Evolutionary conservation across 305 asterid species (phyloP).

Genomic region (Rubia balearica): DNA sequence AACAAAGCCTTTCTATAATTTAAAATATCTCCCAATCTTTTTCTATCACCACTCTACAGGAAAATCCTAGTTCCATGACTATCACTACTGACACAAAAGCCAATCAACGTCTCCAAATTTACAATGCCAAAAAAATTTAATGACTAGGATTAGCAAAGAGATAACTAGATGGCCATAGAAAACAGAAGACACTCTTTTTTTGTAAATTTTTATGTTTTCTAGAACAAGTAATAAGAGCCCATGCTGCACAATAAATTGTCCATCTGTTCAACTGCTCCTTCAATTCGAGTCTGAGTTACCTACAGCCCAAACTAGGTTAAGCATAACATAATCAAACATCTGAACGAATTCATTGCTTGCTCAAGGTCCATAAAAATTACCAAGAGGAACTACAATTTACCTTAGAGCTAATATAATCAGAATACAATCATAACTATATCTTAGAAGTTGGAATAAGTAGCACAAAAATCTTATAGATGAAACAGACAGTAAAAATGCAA

Average conservation of each 20-base stretch:
- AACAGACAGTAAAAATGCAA: not conserved
- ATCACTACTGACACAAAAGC: not conserved
- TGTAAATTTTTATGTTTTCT: not conserved
- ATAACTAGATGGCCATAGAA: not conserved
- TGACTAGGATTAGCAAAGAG: not conserved
- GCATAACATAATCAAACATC: not conserved
- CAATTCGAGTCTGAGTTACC: not conserved
- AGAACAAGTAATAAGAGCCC: not conserved
- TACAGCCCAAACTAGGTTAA: not conserved
- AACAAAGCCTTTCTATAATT: not conserved
- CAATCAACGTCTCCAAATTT: not conserved
- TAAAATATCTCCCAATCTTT: not conserved
- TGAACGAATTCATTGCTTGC: not conserved
- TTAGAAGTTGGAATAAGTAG: not conserved
- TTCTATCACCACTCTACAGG: not conserved
- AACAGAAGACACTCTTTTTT: not conserved
- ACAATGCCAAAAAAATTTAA: not conserved
- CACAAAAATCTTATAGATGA: not conserved
- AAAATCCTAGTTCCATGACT: not conserved
- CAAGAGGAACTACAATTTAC: not conserved
- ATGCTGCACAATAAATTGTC: not conserved
- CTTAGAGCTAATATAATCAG: not conserved
- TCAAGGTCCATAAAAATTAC: not conserved
- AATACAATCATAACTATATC: not conserved
- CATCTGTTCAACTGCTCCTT: not conserved